Base-by-base conservation (phyloP, 805 yeast species). In the Kodamaea restingae region DNA sequence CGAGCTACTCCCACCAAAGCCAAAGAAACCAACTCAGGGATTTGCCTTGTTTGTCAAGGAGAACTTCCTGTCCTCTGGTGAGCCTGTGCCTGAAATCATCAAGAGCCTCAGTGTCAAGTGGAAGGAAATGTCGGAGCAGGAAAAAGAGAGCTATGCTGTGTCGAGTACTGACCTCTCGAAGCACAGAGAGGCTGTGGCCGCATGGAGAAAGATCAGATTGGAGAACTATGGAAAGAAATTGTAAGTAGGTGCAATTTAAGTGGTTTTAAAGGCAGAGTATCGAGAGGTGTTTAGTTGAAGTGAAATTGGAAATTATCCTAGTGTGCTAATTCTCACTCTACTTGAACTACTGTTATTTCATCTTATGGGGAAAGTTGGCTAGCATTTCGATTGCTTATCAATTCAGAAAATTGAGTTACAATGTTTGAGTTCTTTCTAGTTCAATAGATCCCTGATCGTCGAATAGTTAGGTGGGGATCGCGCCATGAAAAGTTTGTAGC, bases 171-270 rank as follows among this genome's bases (percentile, higher is more conserved):
- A 41, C 8, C 45, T 47, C 43, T 51, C 48, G 2, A 43, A 44
- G 4, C 60, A 55, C 46, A 41, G 47, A 18, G 38, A 42, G 32
- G 52, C 47, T 15, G 50, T 55, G 36, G 47, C 52, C n/a, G 42
- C 41, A 2, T 67, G 73, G 73, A 54, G 49, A 27, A 46, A 48
- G 9, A 42, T 52, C 17, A 58, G 72, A 49, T 30, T 62, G 20
- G 38, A 45, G 27, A 50, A 50, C 21, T 56, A 51, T 42, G 28
- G 30, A 26, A 24, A 36, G 25, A 14, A 15, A 3, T 22, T 21
- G 24, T 21, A 21, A 21, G 7, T 7, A 21, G 10, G 24, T 21
- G 7, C 24, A 21, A 10, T 21, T 21, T 21, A 10, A 21, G 10
- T 7, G 24, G 24, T 21, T n/a, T n/a, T n/a, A n/a, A n/a, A n/a